phyloP scores from a whole-genome alignment of 306 rosid species.

The Calophaca sinica region DNA sequence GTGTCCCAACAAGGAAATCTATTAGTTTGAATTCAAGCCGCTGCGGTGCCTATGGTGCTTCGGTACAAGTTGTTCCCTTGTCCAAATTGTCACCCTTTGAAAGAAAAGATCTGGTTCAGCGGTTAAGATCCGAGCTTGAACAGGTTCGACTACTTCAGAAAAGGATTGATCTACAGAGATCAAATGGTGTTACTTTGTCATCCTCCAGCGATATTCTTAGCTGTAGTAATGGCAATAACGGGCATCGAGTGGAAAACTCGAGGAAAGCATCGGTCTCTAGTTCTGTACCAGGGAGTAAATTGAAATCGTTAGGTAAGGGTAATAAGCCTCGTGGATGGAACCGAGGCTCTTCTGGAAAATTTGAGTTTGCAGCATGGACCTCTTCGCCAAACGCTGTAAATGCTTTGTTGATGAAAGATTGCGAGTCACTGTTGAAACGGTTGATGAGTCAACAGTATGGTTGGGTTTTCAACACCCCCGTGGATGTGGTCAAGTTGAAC shows the following conservation, averaged over 20 bases:
- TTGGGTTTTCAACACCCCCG: slow-evolving; percentile 81
- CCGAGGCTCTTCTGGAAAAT: slow-evolving; percentile 62
- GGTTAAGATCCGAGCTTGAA: slow-evolving; percentile 73
- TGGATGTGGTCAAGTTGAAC: slow-evolving; percentile 77
- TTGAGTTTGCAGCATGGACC: slow-evolving; percentile 50
- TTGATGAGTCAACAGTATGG: slow-evolving; percentile 68
- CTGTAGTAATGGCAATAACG: slow-evolving; percentile 64
- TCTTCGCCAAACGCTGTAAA: slow-evolving; percentile 51
- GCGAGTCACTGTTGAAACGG: slow-evolving; percentile 68
- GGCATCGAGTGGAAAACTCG: slow-evolving; percentile 48
- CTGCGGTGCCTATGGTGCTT: slow-evolving; percentile 52
- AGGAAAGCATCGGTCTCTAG: slow-evolving; percentile 50
- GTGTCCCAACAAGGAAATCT: slow-evolving; percentile 64
- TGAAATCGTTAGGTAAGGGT: slow-evolving; percentile 42
- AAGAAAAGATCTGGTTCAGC: slow-evolving; percentile 60
- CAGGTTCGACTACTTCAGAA: slow-evolving; percentile 65
- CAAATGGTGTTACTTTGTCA: slow-evolving; percentile 62
- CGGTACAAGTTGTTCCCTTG: slow-evolving; percentile 63
- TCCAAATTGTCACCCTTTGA: slow-evolving; percentile 56
- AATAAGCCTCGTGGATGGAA: slow-evolving; percentile 61
- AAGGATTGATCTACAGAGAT: slow-evolving; percentile 66
- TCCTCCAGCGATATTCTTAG: slow-evolving; percentile 83
- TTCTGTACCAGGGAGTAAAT: slow-evolving; percentile 50
- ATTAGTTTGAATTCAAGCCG: slow-evolving; percentile 62
- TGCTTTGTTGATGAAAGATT: slow-evolving; percentile 73